phyloP scores from a whole-genome alignment of 2,329 filamentous ascomycete genomes.

The Fusarium chlamydosporum region DNA sequence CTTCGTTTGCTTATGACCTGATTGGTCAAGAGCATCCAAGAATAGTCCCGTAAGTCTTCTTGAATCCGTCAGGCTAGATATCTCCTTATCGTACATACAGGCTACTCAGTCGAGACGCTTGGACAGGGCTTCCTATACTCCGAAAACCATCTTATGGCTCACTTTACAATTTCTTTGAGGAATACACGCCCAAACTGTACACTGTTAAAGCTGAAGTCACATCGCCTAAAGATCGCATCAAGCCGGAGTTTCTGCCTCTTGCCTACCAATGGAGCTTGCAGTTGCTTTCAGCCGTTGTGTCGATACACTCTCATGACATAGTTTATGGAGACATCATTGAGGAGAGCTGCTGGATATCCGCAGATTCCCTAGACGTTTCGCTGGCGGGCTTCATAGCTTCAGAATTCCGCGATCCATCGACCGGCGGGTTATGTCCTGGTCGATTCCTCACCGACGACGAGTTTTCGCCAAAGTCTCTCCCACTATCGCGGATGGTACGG shows the following conservation, averaged over 20 bases:
- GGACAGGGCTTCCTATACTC: constrained; percentile 10
- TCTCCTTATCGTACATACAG: not conserved
- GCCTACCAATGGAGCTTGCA: constrained; percentile 12
- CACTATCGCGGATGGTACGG: not conserved
- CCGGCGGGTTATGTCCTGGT: not conserved
- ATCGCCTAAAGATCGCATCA: not conserved
- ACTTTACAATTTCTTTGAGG: not conserved
- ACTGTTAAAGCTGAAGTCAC: accelerated
- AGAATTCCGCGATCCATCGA: not conserved
- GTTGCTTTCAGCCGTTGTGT: not conserved
- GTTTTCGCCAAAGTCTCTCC: not conserved
- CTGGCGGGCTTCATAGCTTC: not conserved
- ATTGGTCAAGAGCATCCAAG: not conserved
- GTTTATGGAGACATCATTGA: not conserved
- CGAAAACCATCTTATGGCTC: not conserved
- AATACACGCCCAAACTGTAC: not conserved
- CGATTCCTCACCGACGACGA: not conserved
- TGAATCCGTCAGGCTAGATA: no score
- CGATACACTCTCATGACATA: not conserved
- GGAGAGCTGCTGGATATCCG: not conserved
- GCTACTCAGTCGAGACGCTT: not conserved
- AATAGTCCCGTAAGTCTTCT: constrained; percentile 14
- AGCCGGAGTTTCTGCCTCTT: not conserved
- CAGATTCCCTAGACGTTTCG: not conserved
- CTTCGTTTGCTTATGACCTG: not conserved